phyloP scores from a whole-genome alignment of 495 filamentous ascomycete species.

The Daldinia caldariorum region DNA sequence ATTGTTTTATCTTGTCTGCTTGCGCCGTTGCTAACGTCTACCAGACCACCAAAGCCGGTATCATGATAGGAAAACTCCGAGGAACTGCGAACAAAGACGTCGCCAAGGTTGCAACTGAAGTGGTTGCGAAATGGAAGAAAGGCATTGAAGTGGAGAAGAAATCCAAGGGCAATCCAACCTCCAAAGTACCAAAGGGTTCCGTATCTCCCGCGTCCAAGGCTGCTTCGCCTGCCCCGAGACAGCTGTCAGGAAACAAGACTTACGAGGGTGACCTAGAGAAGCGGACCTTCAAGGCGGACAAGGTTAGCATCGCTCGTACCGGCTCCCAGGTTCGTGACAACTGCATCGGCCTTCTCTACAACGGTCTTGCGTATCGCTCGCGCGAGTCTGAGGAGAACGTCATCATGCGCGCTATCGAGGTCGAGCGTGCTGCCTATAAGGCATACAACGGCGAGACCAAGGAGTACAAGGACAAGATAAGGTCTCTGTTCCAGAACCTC shows the following conservation, averaged over 20 bases:
- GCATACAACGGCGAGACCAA: constrained; percentile 71
- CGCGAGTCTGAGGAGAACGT: constrained; percentile 66
- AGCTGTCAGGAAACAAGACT: constrained; percentile 59
- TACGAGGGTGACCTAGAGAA: constrained; percentile 79
- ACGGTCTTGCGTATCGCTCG: constrained; percentile 73
- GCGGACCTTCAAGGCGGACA: constrained; percentile 81
- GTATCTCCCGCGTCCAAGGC: constrained; percentile 49
- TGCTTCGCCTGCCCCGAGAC: constrained; percentile 55
- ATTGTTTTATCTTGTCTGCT: neutral
- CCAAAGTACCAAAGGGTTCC: constrained; percentile 48
- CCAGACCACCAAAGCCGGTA: constrained; percentile 87
- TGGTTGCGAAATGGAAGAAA: constrained; percentile 87
- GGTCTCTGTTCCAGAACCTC: constrained; percentile 90
- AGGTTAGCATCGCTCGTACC: constrained; percentile 75
- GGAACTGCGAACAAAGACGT: constrained; percentile 79
- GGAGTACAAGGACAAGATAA: constrained; percentile 84
- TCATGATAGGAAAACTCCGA: constrained; percentile 85
- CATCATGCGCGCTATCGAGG: constrained; percentile 71
- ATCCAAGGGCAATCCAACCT: constrained; percentile 57
- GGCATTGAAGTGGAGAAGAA: constrained; percentile 78
- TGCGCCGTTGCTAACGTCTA: neutral
- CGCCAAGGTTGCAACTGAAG: constrained; percentile 74
- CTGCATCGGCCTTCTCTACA: constrained; percentile 91
- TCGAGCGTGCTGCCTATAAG: constrained; percentile 77
- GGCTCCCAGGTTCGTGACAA: constrained; percentile 76